Evolutionary conservation across 2,329 filamentous ascomycete species (phyloP).

Genomic region (Talaromyces sp.): DNA sequence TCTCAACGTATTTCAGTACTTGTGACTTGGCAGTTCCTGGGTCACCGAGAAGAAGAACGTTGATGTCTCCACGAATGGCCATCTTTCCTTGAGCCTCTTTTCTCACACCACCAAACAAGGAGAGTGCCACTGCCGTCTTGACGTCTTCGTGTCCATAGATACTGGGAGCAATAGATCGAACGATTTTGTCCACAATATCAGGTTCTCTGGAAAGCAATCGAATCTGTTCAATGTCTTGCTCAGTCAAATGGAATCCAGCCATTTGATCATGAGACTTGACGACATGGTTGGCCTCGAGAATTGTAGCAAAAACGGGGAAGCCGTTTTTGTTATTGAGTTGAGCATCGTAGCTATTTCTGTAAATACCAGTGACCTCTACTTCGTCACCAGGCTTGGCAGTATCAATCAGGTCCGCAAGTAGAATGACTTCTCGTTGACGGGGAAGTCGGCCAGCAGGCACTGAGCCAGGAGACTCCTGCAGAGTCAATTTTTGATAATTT

Average conservation of each 20-base stretch:
- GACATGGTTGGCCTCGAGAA: slow-evolving; percentile 94
- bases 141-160: slow-evolving; percentile 97
- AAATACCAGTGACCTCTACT: slow-evolving; percentile 93
- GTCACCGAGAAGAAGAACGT: slow-evolving; percentile 91
- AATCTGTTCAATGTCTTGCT: slow-evolving; percentile 90
- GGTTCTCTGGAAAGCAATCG: slow-evolving; percentile 83
- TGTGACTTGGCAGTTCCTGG: slow-evolving; percentile 98
- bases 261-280: slow-evolving; percentile 97
- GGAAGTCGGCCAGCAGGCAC: slow-evolving; percentile 93
- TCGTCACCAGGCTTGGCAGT: slow-evolving; percentile 96
- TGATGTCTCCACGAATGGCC: slow-evolving; percentile 94
- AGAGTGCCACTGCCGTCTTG: slow-evolving; percentile 93
- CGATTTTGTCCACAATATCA: slow-evolving; percentile 85
- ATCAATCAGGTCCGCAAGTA: slow-evolving; percentile 96
- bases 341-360: slow-evolving; percentile 97
- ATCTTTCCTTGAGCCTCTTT: slow-evolving; percentile 88
- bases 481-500: slow-evolving; percentile 96
- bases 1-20: slow-evolving; percentile 94
- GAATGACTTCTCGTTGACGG: slow-evolving; percentile 86
- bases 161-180: slow-evolving; percentile 89
- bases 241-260: slow-evolving; percentile 89
- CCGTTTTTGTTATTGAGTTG: slow-evolving; percentile 98
- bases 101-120: slow-evolving; percentile 88
- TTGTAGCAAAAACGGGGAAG: slow-evolving; percentile 96
- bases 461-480: slow-evolving; percentile 95